These are phyloP conservation scores for Fusarium euwallaceae DNA, from an alignment of 2,329 filamentous ascomycete genomes.

Conservation along the genomic window DNA sequence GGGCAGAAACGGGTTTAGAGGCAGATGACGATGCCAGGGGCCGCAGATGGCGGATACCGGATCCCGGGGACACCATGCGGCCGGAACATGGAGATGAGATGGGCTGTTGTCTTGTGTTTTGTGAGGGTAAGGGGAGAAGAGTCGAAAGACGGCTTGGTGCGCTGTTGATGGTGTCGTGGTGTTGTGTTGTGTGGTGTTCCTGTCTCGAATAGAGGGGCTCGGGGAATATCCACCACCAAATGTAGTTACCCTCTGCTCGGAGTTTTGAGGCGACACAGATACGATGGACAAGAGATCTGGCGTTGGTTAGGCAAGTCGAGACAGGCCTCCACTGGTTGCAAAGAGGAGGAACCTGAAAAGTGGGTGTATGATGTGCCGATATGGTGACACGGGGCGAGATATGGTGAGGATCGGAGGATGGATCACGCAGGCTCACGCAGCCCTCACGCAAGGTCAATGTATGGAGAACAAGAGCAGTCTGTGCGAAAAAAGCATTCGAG, in stretches of 20 bases:
- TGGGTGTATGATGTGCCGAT: slow-evolving; percentile 17
- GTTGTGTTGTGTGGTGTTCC: slow-evolving; percentile 24
- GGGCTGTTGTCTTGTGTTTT: slow-evolving; percentile 32
- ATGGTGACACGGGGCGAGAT: slow-evolving; percentile 26
- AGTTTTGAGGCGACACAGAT: slow-evolving; percentile 8
- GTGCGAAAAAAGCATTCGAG: background rate
- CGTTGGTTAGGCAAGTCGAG: background rate
- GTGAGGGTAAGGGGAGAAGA: slow-evolving; percentile 1
- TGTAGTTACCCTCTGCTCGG: slow-evolving; percentile 9
- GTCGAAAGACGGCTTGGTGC: background rate
- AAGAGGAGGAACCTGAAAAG: slow-evolving; percentile 2
- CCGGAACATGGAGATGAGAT: slow-evolving; percentile 45
- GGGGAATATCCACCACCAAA: slow-evolving; percentile 21
- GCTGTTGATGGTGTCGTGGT: slow-evolving; percentile 14
- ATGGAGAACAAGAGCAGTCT: background rate
- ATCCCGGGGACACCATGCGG: slow-evolving; percentile 44
- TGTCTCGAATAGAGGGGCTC: slow-evolving; percentile 2
- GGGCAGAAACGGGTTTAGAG: slow-evolving; percentile 27
- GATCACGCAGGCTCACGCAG: slow-evolving; percentile 39
- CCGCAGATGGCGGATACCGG: slow-evolving; percentile 45
- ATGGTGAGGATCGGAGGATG: slow-evolving; percentile 38
- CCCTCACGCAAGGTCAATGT: background rate
- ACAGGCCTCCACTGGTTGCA: background rate
- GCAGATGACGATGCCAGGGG: slow-evolving; percentile 37
- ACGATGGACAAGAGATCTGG: background rate